Base-by-base conservation (phyloP, 2,329 filamentous ascomycete genomes). In the Pseudopyricularia cyperi region DNA sequence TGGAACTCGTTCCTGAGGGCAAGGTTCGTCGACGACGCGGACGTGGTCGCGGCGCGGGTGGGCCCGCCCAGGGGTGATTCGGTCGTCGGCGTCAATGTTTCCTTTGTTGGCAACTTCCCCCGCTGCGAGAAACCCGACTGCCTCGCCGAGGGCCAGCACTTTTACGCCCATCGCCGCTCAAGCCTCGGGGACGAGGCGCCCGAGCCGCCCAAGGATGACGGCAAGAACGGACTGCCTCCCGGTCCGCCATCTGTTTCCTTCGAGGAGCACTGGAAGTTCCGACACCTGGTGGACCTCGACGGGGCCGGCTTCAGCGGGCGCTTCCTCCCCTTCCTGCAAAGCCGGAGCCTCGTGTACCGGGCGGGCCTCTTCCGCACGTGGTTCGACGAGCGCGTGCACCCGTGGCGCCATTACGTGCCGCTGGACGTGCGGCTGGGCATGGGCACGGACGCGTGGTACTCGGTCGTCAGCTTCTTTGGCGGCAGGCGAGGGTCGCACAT, bases 371-470 rank as follows among this genome's bases (percentile, higher is more conserved):
- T 81, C 61, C 69, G 72, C 24, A 80, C 83, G 53, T 85, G 82
- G 82, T 80, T 81, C 58, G 80, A 83, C 57, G 71, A 74, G 33
- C 70, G 82, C 2, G 63, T 85, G 2, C 68, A 78, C 14, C 71
- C 76, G 0, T 85, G 82, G 82, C 66, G 69, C 22, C 81, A 85
- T 62, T 85, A 80, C 56, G 71, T 83, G 0, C 82, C 82, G 0
- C 70, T 83, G 57, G 78, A 83, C 58, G 71, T 66, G 9, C 57
- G 66, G 6, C 54, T 67, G 3, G 51, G 55, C 11, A 17, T 32
- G 6, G 63, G 64, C 19, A 44, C 39, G 7, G 39, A 44, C 39
- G 42, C 65, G 5, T 60, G 58, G 58, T 51, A 42, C 28, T 24
- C 52, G 15, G 58, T 59, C 11, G 48, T 68, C 2, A 52, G 54